Base-by-base conservation (phyloP, 169 alveolate genomes). In the Ichthyophthirius multifiliis region DNA sequence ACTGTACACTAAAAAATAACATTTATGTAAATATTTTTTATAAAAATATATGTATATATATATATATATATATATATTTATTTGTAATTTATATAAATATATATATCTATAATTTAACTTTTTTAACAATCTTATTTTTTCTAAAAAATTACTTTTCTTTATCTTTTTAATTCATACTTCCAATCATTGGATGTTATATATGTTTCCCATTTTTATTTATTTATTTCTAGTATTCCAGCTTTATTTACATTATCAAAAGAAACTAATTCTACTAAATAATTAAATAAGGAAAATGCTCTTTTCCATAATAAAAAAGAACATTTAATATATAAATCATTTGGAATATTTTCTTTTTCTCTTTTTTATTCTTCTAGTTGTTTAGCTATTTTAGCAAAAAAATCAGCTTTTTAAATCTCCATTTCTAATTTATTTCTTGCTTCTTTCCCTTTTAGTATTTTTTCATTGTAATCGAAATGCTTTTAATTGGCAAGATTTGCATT, bases 351-450 rank as follows among this genome's bases (percentile, higher is more conserved):
- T n/a, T 6, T 65, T 5, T 64, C 44, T 45, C 65, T 64, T 32
- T 67, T 78, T 35, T 78, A 9, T 27, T 64, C 15, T 18, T 78
- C 84, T 6, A 77, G 30, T 30, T 64, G 65, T 32, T 64, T 77
- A n/a, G 78, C 77, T 3, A 78, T 74, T 47, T 78, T 15, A 18
- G 48, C 15, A 45, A 78, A 78, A 45, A 55, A 65, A 7, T 43
- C 20, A n/a, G 78, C 78, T 5, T 63, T 78, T 30, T 74, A 44
- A 43, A 27, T 63, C 45, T 78, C 79, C 20, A 65, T 41, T 43
- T 78, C 84, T 41, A 78, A 44, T n/a, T 65, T 23, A 78, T 78
- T 75, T 13, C 35, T 78, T 4, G 84, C 84, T 31, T 78, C 48
- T 15, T 65, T 63, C 3, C 78, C 84, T 43, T 46, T 46, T 1